Evolutionary conservation across 2,329 filamentous ascomycete genomes (phyloP).

Genomic region (Lecanicillium sp.): DNA sequence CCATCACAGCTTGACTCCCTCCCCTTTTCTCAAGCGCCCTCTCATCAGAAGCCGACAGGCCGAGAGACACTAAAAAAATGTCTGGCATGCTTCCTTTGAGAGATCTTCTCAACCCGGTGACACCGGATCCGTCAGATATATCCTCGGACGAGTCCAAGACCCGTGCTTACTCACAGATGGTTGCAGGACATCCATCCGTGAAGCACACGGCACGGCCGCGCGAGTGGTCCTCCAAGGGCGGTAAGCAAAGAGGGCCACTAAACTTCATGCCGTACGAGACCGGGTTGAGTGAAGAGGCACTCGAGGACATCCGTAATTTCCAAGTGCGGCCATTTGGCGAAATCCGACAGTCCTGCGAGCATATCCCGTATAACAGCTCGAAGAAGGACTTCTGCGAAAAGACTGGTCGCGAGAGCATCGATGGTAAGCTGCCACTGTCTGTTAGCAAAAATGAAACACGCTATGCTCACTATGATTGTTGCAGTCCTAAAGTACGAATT

Average conservation of each 20-base stretch:
- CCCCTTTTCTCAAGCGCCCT: neutral
- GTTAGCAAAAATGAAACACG: neutral
- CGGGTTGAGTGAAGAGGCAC: slow-evolving; percentile 47
- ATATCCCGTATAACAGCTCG: slow-evolving; percentile 90
- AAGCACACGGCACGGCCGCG: slow-evolving; percentile 5
- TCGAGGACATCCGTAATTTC: slow-evolving; percentile 55
- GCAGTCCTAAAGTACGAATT: slow-evolving; percentile 83
- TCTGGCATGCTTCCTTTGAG: slow-evolving; percentile 9
- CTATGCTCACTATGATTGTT: slow-evolving; percentile 4
- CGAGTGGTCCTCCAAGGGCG: slow-evolving; percentile 6
- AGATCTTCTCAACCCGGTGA: slow-evolving; percentile 11
- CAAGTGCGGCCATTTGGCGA: slow-evolving; percentile 59
- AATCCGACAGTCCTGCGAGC: slow-evolving; percentile 57
- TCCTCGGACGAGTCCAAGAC: slow-evolving; percentile 5
- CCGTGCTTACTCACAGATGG: neutral
- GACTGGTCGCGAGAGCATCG: slow-evolving; percentile 81
- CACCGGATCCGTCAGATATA: slow-evolving; percentile 5
- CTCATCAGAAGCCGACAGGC: neutral
- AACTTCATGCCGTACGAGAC: slow-evolving; percentile 71
- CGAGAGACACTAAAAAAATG: neutral
- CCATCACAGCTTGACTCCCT: too few relatives aligned
- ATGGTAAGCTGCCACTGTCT: slow-evolving; percentile 52
- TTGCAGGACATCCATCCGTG: neutral
- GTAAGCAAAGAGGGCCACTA: slow-evolving; percentile 57
- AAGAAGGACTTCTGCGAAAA: slow-evolving; percentile 85